A percentile compares a stretch with the other conserved stretches of the same genome.
These are phyloP conservation scores for Pseudogymnoascus sp. DNA, from an alignment of 2,329 filamentous ascomycete species.

Conservation along the genomic window DNA sequence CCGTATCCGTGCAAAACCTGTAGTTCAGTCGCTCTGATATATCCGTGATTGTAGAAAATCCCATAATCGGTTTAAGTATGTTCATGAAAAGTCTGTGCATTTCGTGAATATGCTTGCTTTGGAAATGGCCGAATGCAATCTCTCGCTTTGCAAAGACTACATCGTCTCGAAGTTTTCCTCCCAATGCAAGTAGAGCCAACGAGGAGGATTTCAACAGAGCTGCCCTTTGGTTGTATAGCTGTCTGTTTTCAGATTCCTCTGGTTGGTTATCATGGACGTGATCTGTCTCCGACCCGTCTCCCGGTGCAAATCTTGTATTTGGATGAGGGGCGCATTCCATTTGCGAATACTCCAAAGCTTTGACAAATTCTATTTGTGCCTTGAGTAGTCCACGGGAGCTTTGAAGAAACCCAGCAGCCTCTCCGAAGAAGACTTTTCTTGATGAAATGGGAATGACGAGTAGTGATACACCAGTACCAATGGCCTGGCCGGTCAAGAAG, in stretches of 20 bases:
- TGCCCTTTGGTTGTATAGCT: constrained; percentile 5
- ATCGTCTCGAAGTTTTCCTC: constrained; percentile 58
- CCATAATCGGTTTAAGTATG: constrained; percentile 57
- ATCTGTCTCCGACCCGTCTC: neutral
- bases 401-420: constrained; percentile 50
- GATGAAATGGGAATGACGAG: constrained; percentile 59
- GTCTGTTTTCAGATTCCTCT: neutral
- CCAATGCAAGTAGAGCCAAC: constrained; percentile 44
- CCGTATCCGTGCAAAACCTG: constrained; percentile 20
- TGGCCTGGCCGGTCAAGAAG: constrained; percentile 36
- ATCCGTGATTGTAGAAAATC: constrained; percentile 61
- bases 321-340: constrained; percentile 40
- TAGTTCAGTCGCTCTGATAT: constrained; percentile 60
- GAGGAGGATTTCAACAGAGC: constrained; percentile 37
- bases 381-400: constrained; percentile 47
- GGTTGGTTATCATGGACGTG: neutral
- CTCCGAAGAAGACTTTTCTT: constrained; percentile 53
- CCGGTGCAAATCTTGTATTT: constrained; percentile 20
- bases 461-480: constrained; percentile 54
- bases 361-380: constrained; percentile 50
- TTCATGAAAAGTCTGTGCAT: constrained; percentile 51
- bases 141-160: constrained; percentile 66
- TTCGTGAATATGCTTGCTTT: constrained; percentile 54
- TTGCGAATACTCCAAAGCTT: constrained; percentile 37
- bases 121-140: constrained; percentile 57